These are phyloP conservation scores for Alternaria panax DNA, from an alignment of 2,329 filamentous ascomycete species.

Conservation along the genomic window DNA sequence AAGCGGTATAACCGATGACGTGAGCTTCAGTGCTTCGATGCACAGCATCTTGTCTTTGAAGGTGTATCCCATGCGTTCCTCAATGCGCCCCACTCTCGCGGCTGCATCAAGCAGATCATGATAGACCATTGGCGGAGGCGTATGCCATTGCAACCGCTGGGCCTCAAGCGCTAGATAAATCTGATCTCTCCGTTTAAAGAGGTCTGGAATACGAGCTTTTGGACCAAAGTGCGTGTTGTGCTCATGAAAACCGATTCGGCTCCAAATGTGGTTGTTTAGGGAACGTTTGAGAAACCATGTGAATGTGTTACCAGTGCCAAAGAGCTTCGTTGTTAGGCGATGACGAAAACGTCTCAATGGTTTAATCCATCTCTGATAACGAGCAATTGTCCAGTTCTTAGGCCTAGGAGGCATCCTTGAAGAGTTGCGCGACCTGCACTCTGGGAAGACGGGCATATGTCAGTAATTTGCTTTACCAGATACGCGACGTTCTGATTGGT, in stretches of 20 bases:
- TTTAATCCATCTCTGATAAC: background rate
- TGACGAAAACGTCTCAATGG: background rate
- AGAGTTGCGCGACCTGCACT: background rate
- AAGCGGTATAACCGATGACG: conserved; percentile 9
- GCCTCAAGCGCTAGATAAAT: conserved; percentile 16
- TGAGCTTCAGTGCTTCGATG: conserved; percentile 29
- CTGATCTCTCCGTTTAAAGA: conserved; percentile 26
- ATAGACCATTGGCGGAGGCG: conserved; percentile 6
- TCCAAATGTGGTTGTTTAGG: background rate
- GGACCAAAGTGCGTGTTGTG: conserved; percentile 20
- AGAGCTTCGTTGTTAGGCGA: background rate
- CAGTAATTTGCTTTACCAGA: background rate
- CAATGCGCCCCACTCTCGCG: conserved; percentile 21
- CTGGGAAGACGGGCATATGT: background rate
- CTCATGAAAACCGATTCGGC: background rate
- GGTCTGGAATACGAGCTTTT: conserved; percentile 17
- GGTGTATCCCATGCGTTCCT: conserved; percentile 25
- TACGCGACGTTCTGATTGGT: background rate
- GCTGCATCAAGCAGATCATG: conserved; percentile 28
- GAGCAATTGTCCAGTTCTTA: background rate
- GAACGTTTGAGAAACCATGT: background rate
- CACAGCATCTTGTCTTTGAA: conserved; percentile 31
- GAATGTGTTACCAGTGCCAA: background rate
- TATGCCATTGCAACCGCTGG: conserved; percentile 8
- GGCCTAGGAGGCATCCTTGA: background rate